These are phyloP conservation scores for Entoloma clypeatum DNA, from an alignment of 1,284 basidiomycete species.

Conservation along the genomic window DNA sequence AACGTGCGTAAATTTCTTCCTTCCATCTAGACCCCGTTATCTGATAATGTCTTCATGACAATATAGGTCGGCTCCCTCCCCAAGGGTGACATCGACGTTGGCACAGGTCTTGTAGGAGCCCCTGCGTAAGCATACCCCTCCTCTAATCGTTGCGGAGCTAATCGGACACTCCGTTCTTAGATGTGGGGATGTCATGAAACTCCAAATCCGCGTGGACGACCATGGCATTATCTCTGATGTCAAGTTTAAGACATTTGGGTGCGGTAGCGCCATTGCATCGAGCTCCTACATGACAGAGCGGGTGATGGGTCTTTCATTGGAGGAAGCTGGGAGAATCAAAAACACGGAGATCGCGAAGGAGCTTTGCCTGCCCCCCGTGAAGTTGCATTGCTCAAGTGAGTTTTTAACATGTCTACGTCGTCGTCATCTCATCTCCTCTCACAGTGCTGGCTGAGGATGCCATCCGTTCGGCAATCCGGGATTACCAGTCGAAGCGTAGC, in stretches of 20 bases:
- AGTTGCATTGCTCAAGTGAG: slow-evolving; percentile 86
- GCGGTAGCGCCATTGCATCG: slow-evolving; percentile 96
- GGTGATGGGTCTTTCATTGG: slow-evolving; percentile 91
- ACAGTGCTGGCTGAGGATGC: slow-evolving; percentile 97
- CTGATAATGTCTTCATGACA: slow-evolving; percentile 43
- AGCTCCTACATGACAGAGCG: slow-evolving; percentile 98
- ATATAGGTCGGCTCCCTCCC: slow-evolving; percentile 89
- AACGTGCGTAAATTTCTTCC: slow-evolving; percentile 64
- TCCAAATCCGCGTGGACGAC: slow-evolving; percentile 97
- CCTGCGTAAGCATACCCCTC: slow-evolving; percentile 76
- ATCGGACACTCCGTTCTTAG: slow-evolving; percentile 36
- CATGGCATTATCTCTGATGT: slow-evolving; percentile 95
- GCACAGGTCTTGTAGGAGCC: slow-evolving; percentile 97
- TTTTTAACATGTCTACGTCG: slow-evolving; percentile 17
- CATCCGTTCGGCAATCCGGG: slow-evolving; percentile 91
- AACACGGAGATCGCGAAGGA: slow-evolving; percentile 99
- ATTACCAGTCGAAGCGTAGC: slow-evolving; percentile 81
- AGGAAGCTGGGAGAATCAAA: slow-evolving; percentile 94
- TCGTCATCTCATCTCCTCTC: slow-evolving; percentile 8
- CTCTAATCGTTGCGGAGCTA: slow-evolving; percentile 24
- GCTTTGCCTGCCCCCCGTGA: slow-evolving; percentile 93
- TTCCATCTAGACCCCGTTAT: slow-evolving; percentile 37
- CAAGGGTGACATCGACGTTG: slow-evolving; percentile 89
- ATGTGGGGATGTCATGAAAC: slow-evolving; percentile 96
- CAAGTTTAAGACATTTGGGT: slow-evolving; percentile 98